A percentile compares a stretch with the other conserved stretches of the same genome.
Evolutionary conservation across 208 protist genomes (phyloP).

Genomic region (Wallacemonas rigidus): DNA sequence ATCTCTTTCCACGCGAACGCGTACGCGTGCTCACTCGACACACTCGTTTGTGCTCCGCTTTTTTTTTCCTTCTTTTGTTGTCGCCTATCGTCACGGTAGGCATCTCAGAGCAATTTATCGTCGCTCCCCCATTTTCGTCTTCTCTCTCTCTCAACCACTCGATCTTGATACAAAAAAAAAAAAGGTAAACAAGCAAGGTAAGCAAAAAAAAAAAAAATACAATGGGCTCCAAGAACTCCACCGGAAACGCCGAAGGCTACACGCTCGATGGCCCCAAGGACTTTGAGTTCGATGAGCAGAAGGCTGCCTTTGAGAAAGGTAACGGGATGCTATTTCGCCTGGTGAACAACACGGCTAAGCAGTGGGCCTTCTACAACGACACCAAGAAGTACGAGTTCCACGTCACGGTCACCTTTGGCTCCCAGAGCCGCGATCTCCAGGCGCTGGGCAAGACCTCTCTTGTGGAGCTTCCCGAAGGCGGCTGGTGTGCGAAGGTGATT

Average conservation of each 20-base stretch:
- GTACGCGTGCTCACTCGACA: neutral
- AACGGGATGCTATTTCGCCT: constrained; percentile 66
- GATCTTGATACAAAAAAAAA: neutral
- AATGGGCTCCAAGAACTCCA: constrained; percentile 25
- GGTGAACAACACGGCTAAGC: constrained; percentile 24
- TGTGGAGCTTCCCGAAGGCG: constrained; percentile 24
- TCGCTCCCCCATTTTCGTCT: neutral
- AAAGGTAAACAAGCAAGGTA: neutral
- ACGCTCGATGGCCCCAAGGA: constrained; percentile 27
- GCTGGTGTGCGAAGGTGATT: constrained; percentile 30
- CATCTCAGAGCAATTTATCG: too few species aligned
- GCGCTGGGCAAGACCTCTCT: constrained; percentile 41
- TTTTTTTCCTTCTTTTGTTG: constrained; percentile 1
- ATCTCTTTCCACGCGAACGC: too few species aligned
- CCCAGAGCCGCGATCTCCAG: constrained; percentile 27
- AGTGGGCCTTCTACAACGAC: constrained; percentile 72
- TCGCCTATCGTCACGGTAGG: too few species aligned
- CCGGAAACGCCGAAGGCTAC: constrained; percentile 26
- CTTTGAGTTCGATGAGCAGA: constrained; percentile 58
- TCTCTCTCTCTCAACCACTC: neutral
- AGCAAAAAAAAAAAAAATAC: neutral
- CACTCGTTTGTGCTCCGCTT: neutral
- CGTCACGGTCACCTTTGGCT: constrained; percentile 41
- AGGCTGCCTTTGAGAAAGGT: constrained; percentile 39
- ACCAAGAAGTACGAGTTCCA: constrained; percentile 51